phyloP scores from a whole-genome alignment of 2,329 filamentous ascomycete species.

The Parastagonospora avenae region DNA sequence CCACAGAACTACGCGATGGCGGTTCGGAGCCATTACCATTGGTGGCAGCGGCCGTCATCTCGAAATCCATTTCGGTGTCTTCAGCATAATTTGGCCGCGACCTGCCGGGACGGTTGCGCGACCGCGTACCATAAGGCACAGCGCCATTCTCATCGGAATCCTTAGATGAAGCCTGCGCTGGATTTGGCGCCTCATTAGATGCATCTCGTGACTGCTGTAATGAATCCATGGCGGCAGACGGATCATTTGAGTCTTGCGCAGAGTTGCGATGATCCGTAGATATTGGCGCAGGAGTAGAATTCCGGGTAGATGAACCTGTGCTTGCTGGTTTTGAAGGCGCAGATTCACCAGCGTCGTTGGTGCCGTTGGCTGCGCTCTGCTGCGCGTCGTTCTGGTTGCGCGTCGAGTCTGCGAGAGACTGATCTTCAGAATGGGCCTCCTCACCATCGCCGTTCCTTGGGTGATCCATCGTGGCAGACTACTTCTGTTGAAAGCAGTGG shows the following conservation, averaged over 20 bases:
- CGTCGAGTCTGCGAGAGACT: conserved; percentile 33
- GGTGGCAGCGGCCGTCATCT: conserved; percentile 64
- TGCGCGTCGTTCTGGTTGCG: conserved; percentile 37
- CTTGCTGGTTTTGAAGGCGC: conserved; percentile 38
- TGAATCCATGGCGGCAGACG: conserved; percentile 32
- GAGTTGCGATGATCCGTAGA: conserved; percentile 29
- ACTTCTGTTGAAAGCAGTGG: conserved; percentile 24
- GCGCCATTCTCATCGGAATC: conserved; percentile 47
- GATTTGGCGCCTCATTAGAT: conserved; percentile 30
- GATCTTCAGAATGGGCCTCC: conserved; percentile 37
- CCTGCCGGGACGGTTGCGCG: conserved; percentile 81
- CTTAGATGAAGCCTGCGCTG: conserved; percentile 41
- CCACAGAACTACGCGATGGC: conserved; percentile 43
- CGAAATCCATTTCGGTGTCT: conserved; percentile 89
- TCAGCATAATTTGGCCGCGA: conserved; percentile 94
- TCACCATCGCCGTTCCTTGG: conserved; percentile 45
- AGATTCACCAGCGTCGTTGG: conserved; percentile 29
- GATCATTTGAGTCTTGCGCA: conserved; percentile 31
- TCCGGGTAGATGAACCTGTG: conserved; percentile 43
- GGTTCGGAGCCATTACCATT: conserved; percentile 59
- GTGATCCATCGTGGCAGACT: conserved; percentile 40
- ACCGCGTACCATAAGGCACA: conserved; percentile 88
- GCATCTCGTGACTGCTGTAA: conserved; percentile 37
- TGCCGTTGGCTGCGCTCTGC: conserved; percentile 23
- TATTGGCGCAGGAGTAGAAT: conserved; percentile 38